phyloP scores from a whole-genome alignment of 306 rosid species.

The Sicyos edulis region DNA sequence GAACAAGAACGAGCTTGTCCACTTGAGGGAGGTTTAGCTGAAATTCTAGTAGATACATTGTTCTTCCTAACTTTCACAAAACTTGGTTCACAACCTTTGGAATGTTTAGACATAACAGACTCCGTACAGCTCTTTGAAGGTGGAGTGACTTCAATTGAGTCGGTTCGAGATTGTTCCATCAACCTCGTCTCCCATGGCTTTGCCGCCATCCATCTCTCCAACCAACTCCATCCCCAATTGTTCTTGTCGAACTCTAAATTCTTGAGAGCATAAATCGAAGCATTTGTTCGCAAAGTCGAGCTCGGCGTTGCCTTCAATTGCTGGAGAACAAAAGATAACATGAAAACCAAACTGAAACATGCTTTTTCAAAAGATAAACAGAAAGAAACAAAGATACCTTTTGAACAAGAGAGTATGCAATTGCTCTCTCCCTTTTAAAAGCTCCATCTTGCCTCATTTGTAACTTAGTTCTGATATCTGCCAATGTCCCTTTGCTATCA shows the following conservation, averaged over 20 bases:
- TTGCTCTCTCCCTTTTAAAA: slow-evolving; percentile 85
- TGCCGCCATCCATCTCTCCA: slow-evolving; percentile 99
- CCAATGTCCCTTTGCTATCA: slow-evolving; percentile 76
- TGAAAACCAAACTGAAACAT: slow-evolving; percentile 9
- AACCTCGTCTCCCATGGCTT: slow-evolving; percentile 96
- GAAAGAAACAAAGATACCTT: slow-evolving; percentile 43
- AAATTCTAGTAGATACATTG: slow-evolving; percentile 77
- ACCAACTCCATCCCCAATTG: slow-evolving; percentile 94
- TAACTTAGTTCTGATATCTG: slow-evolving; percentile 64
- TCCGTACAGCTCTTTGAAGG: slow-evolving; percentile 51
- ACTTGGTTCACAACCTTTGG: slow-evolving; percentile 42
- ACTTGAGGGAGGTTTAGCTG: slow-evolving; percentile 63
- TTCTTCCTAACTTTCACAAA: slow-evolving; percentile 64
- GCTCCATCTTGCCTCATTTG: slow-evolving; percentile 96
- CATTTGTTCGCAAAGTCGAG: slow-evolving; percentile 33
- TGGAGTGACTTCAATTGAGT: slow-evolving; percentile 52
- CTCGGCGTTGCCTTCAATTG: slow-evolving; percentile 63
- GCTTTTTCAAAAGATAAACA: not conserved
- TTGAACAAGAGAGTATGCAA: slow-evolving; percentile 87
- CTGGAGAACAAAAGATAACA: slow-evolving; percentile 30
- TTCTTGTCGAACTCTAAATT: slow-evolving; percentile 51
- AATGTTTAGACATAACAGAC: slow-evolving; percentile 34
- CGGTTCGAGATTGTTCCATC: slow-evolving; percentile 67
- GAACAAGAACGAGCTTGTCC: slow-evolving; percentile 76
- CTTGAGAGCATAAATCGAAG: slow-evolving; percentile 39